Conservation (phyloP, 2,329 filamentous ascomycete genomes). For the Colletotrichum limetticola region DNA sequence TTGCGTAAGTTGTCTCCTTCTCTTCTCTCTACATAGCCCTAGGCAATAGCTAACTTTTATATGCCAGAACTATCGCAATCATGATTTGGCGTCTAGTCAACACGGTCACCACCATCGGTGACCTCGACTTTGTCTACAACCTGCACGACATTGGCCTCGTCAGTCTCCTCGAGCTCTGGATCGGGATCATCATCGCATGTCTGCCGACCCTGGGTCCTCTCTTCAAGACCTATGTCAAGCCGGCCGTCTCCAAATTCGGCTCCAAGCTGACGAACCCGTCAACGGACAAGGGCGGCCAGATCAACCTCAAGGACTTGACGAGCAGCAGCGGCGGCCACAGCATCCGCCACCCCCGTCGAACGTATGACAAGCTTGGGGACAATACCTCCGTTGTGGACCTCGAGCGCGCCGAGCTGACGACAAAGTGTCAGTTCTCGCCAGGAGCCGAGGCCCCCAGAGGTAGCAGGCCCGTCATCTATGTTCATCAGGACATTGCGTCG, state of each 20-base stretch:
- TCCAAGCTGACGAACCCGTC: conserved; percentile 28
- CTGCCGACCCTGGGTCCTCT: conserved; percentile 52
- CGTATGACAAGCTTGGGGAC: conserved; percentile 27
- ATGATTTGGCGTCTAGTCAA: conserved; percentile 50
- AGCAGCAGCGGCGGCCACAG: conserved; percentile 6
- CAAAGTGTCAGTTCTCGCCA: conserved; percentile 20
- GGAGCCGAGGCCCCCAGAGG: conserved; percentile 6
- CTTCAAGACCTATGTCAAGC: conserved; percentile 40
- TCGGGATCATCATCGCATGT: conserved; percentile 54
- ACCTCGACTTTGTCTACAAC: conserved; percentile 36
- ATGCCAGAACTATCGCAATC: conserved; percentile 47
- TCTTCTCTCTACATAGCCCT: neutral
- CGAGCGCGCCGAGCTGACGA: conserved; percentile 19
- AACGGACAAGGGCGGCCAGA: conserved; percentile 13
- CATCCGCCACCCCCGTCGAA: conserved; percentile 2
- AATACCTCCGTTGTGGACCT: conserved; percentile 7
- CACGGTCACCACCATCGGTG: conserved; percentile 37
- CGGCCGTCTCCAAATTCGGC: conserved; percentile 34
- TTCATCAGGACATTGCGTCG: conserved; percentile 29
- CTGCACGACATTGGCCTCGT: conserved; percentile 48
- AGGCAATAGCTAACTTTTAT: neutral
- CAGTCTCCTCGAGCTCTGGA: conserved; percentile 48
- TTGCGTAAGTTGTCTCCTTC: conserved; percentile 39
- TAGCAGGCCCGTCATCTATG: conserved; percentile 26
- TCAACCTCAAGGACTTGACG: conserved; percentile 18